These are phyloP conservation scores for Monosiga brevicollis DNA, from an alignment of 78 protist genomes.

Conservation along the genomic window DNA sequence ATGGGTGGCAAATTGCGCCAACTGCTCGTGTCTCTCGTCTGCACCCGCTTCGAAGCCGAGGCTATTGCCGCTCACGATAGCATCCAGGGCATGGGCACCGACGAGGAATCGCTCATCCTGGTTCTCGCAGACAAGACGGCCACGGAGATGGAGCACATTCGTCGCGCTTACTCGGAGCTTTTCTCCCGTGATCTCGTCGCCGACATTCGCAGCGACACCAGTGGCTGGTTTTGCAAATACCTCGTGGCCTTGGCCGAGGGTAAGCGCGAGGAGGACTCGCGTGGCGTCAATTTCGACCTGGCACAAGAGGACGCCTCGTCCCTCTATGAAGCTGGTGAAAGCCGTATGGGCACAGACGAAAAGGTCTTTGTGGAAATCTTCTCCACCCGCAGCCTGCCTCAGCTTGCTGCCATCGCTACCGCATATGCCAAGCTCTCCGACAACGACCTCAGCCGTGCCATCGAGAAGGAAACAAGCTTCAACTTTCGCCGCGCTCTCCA, in stretches of 20 bases:
- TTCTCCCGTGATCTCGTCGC: slow-evolving; percentile 9
- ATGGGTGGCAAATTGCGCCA: neutral
- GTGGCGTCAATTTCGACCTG: neutral
- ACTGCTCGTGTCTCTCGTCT: neutral
- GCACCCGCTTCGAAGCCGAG: neutral
- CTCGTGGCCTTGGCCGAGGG: neutral
- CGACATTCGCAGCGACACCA: slow-evolving; percentile 20
- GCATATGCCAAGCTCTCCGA: neutral
- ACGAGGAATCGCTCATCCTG: neutral
- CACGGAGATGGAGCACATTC: neutral
- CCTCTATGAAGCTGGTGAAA: neutral
- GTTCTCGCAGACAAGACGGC: neutral
- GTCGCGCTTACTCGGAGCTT: neutral
- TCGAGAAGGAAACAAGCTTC: neutral
- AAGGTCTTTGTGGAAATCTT: neutral
- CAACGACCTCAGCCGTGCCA: neutral
- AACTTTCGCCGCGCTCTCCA: neutral
- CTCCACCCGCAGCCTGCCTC: neutral
- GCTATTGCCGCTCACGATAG: too few species aligned
- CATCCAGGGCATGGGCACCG: slow-evolving; percentile 12
- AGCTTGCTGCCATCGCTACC: neutral
- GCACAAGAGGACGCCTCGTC: neutral
- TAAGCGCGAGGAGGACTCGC: neutral
- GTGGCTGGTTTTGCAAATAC: slow-evolving; percentile 1
- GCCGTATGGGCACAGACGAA: neutral